These are phyloP conservation scores for Domatiomyces globalis DNA, from an alignment of 2,329 filamentous ascomycete genomes.

Conservation along the genomic window DNA sequence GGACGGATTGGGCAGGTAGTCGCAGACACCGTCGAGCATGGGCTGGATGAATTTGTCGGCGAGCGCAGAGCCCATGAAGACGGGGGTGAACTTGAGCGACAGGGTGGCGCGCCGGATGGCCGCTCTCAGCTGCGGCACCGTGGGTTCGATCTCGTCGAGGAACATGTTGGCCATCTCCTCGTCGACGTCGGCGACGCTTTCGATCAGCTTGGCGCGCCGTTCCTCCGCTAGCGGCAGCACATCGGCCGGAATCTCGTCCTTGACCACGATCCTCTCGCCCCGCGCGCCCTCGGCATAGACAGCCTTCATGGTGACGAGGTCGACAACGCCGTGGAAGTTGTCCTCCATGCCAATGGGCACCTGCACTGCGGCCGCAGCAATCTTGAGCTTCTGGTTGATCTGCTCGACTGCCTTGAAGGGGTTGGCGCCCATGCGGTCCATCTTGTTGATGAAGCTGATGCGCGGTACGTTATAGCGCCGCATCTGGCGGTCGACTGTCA, in stretches of 20 bases:
- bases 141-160: slow-evolving; percentile 72
- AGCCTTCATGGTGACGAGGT: slow-evolving; percentile 80
- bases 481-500: slow-evolving; percentile 97
- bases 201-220: slow-evolving; percentile 73
- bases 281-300: slow-evolving; percentile 77
- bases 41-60: slow-evolving; percentile 92
- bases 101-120: slow-evolving; percentile 90
- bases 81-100: slow-evolving; percentile 74
- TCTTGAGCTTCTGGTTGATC: slow-evolving; percentile 91
- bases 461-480: slow-evolving; percentile 92
- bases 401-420: slow-evolving; percentile 96
- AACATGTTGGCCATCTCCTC: slow-evolving; percentile 95
- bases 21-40: slow-evolving; percentile 91
- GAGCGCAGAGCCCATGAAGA: slow-evolving; percentile 90
- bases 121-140: slow-evolving; percentile 69
- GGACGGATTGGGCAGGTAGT: slow-evolving; percentile 83
- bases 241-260: slow-evolving; percentile 70
- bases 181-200: slow-evolving; percentile 92
- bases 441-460: slow-evolving; percentile 97
- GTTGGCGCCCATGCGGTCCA: slow-evolving; percentile 97
- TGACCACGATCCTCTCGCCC: slow-evolving; percentile 62
- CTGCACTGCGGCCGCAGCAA: slow-evolving; percentile 84
- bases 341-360: slow-evolving; percentile 89
- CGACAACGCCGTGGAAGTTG: slow-evolving; percentile 80
- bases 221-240: slow-evolving; percentile 63